phyloP scores from a whole-genome alignment of 352 stramenopile genomes.

The Phytophthora vignae region DNA sequence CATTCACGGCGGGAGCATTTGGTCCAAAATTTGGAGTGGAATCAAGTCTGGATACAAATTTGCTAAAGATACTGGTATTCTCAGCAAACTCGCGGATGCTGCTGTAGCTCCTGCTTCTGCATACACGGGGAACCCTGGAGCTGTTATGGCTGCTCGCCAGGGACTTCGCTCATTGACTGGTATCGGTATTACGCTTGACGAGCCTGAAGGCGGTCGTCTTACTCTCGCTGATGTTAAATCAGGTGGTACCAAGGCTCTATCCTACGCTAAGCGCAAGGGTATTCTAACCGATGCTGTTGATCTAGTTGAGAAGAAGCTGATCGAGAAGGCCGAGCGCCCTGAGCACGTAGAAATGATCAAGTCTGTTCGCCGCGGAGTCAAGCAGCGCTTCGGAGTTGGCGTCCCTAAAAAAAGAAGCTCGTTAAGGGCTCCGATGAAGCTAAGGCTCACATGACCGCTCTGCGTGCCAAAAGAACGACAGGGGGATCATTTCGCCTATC shows the following conservation, averaged over 20 bases:
- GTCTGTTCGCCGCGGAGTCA: background rate
- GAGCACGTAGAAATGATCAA: slow-evolving; percentile 13
- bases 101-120: too few species aligned
- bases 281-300: slow-evolving; percentile 1
- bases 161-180: background rate
- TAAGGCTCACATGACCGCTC: background rate
- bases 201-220: background rate
- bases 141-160: background rate
- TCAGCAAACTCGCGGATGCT: background rate
- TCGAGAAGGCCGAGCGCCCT: background rate
- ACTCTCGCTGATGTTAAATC: slow-evolving; percentile 1
- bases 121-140: background rate
- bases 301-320: background rate
- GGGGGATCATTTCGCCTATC: too few species aligned
- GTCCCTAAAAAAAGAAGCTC: background rate
- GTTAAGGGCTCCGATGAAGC: background rate
- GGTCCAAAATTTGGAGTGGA: background rate
- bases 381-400: slow-evolving; percentile 7
- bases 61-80: background rate
- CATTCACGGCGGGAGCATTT: background rate
- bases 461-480: background rate
- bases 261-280: slow-evolving; percentile 11
- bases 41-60: background rate
- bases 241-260: background rate
- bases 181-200: background rate